These are phyloP conservation scores for Diplodia mutila DNA, from an alignment of 2,329 filamentous ascomycete species.

Conservation along the genomic window DNA sequence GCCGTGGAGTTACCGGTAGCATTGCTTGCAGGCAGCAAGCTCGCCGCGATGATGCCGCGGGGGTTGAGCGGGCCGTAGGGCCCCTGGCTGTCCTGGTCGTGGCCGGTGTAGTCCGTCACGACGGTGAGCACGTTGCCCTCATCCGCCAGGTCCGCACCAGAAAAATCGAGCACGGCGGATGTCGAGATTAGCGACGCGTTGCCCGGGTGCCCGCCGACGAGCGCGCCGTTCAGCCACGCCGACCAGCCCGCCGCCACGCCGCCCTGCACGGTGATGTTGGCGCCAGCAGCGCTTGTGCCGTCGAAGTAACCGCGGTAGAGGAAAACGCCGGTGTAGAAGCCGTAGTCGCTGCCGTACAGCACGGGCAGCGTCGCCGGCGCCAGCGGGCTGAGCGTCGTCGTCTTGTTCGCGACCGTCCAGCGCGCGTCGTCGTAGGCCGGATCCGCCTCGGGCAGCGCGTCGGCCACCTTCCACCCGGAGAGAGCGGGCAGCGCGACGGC, in stretches of 20 bases:
- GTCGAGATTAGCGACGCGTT: slow-evolving; percentile 46
- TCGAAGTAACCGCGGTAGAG: slow-evolving; percentile 49
- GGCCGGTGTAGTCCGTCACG: slow-evolving; percentile 63
- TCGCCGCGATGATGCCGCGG: slow-evolving; percentile 59
- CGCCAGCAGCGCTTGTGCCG: slow-evolving; percentile 41
- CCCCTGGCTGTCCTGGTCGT: slow-evolving; percentile 58
- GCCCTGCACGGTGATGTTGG: slow-evolving; percentile 58
- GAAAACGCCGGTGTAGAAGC: slow-evolving; percentile 47
- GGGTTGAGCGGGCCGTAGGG: slow-evolving; percentile 53
- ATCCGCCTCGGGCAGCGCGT: slow-evolving; percentile 55
- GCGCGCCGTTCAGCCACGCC: slow-evolving; percentile 61
- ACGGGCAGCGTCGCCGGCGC: slow-evolving; percentile 45
- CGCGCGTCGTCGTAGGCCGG: slow-evolving; percentile 50
- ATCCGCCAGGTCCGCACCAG: slow-evolving; percentile 49
- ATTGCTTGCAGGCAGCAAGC: slow-evolving; percentile 45
- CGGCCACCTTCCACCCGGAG: slow-evolving; percentile 51
- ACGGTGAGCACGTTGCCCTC: slow-evolving; percentile 56
- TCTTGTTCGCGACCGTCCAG: slow-evolving; percentile 49
- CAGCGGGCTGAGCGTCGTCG: slow-evolving; percentile 37
- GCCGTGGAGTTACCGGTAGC: slow-evolving; percentile 10
- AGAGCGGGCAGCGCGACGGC: slow-evolving; percentile 44
- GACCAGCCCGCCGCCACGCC: slow-evolving; percentile 62
- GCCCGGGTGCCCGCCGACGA: slow-evolving; percentile 61
- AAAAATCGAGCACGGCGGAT: slow-evolving; percentile 55
- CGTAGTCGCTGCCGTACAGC: slow-evolving; percentile 49